These are phyloP conservation scores for Mrakia frigida DNA, from an alignment of 768 basidiomycete species.

Conservation along the genomic window DNA sequence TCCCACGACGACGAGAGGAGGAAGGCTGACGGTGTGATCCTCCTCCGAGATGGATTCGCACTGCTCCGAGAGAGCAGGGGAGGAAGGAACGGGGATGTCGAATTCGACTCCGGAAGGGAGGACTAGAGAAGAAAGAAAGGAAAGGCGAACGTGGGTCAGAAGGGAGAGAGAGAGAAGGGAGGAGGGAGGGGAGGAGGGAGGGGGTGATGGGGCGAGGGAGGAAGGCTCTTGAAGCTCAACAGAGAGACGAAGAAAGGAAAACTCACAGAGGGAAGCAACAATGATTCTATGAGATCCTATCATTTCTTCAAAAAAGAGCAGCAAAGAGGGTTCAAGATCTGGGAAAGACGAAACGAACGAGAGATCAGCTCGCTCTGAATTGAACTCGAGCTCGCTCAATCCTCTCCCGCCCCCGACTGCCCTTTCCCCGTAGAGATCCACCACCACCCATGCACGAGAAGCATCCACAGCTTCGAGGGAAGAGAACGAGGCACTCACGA, in stretches of 20 bases:
- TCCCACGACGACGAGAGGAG: not conserved
- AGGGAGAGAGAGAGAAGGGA: too few species aligned
- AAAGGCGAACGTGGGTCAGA: not conserved
- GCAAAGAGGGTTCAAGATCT: not conserved
- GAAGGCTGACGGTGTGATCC: not conserved
- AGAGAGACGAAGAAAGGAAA: not conserved
- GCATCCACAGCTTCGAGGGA: too few species aligned
- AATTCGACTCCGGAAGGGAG: conserved; percentile 31
- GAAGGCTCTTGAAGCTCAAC: not conserved
- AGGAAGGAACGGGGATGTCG: not conserved
- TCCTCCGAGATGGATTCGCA: conserved; percentile 8
- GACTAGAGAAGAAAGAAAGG: not conserved
- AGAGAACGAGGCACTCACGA: too few species aligned
- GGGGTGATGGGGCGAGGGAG: not conserved
- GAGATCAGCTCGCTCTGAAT: conserved; percentile 13
- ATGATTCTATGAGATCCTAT: conserved; percentile 31
- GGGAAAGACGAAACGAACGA: not conserved
- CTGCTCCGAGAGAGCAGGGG: conserved; percentile 15
- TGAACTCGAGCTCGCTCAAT: too few species aligned
- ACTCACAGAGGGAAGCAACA: conserved; percentile 33
- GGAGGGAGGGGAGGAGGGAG: not conserved
- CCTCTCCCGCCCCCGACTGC: too few species aligned
- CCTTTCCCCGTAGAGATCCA: too few species aligned
- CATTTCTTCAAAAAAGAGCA: not conserved
- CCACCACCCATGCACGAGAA: too few species aligned